Percentiles rank a stretch among this genome's conserved stretches.
Conservation (phyloP, 2,329 filamentous ascomycete species). For the Ophiocordyceps unilateralis region DNA sequence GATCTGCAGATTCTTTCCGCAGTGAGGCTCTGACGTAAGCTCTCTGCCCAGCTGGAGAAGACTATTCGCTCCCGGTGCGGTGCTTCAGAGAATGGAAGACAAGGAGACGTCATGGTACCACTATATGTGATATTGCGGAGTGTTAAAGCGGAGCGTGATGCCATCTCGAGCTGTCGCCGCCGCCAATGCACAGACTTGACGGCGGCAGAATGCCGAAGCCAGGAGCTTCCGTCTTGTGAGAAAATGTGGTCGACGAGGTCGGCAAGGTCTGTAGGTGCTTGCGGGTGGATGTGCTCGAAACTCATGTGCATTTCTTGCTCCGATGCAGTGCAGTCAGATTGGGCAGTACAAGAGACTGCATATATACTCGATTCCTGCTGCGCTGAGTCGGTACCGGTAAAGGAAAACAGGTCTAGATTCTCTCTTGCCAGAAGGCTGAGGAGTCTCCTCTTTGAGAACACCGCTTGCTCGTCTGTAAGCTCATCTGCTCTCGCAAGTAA, state of each 20-base stretch:
- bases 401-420: slow-evolving; percentile 49
- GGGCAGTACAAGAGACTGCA: slow-evolving; percentile 58
- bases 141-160: slow-evolving; percentile 2
- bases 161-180: slow-evolving; percentile 12
- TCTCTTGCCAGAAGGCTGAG: slow-evolving; percentile 35
- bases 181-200: slow-evolving; percentile 67
- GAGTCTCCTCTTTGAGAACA: slow-evolving; percentile 41
- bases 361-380: slow-evolving; percentile 35
- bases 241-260: slow-evolving; percentile 59
- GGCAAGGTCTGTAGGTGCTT: slow-evolving; percentile 57
- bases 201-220: slow-evolving; percentile 67
- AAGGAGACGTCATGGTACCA: neutral
- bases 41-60: slow-evolving; percentile 19
- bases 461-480: slow-evolving; percentile 38
- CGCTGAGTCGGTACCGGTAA: slow-evolving; percentile 22
- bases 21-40: slow-evolving; percentile 17
- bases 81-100: slow-evolving; percentile 1
- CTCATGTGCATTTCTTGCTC: slow-evolving; percentile 90
- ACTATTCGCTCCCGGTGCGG: slow-evolving; percentile 16
- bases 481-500: slow-evolving; percentile 64
- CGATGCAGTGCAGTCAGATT: slow-evolving; percentile 64
- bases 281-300: slow-evolving; percentile 70
- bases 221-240: slow-evolving; percentile 58
- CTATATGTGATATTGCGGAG: neutral
- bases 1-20: slow-evolving; percentile 11